Base-by-base conservation (phyloP, 352 stramenopile genomes). In the Globisporangium yorkense region DNA sequence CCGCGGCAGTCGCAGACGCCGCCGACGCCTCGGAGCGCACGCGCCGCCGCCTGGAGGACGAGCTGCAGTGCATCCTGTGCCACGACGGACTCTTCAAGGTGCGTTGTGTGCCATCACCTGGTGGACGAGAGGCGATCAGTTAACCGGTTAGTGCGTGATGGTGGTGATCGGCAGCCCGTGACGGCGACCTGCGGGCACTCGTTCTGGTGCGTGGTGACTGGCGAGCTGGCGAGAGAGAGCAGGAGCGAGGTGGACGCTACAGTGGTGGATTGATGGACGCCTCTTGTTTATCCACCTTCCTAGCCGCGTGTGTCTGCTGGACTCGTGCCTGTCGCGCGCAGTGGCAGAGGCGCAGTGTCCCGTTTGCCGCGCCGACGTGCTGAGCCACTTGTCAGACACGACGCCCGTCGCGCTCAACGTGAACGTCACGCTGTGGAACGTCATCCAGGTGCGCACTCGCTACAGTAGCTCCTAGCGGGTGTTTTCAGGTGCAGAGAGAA, bases 351-450 rank as follows among this genome's bases (percentile, higher is more conserved):
- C 68, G n/a, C 60, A 79, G 44, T 85, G 75, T 37, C 69, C 75
- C 0, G 73, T 79, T 20, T 85, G 75, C 27, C 72, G 75, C 15
- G 61, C 70, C 16, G 61, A 75, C n/a, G 58, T 85, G 16, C 54
- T 82, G 45, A 46, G 63, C 24, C 61, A 62, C 24, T 61, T 78
- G 24, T 61, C 60, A 27, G 40, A 61, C 8, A 67, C 65, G 31
- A 41, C 55, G 8, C 46, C 50, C 9, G 66, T 68, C 12, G 52
- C 71, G 20, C 85, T 91, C 54, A 75, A 65, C 16, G 62, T 88
- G 51, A 91, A 88, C 40, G 75, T 91, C 4, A 87, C 78, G 33
- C 59, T 91, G 20, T 91, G 78, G 78, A 91, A 88, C 57, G 54
- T 85, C 33, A 70, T 77, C 16, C 80, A 91, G 68, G 78, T 88